A percentile compares a stretch with the other conserved stretches of the same genome.
Conservation (phyloP, 2,329 filamentous ascomycete genomes). For the Fusarium austroafricanum region DNA sequence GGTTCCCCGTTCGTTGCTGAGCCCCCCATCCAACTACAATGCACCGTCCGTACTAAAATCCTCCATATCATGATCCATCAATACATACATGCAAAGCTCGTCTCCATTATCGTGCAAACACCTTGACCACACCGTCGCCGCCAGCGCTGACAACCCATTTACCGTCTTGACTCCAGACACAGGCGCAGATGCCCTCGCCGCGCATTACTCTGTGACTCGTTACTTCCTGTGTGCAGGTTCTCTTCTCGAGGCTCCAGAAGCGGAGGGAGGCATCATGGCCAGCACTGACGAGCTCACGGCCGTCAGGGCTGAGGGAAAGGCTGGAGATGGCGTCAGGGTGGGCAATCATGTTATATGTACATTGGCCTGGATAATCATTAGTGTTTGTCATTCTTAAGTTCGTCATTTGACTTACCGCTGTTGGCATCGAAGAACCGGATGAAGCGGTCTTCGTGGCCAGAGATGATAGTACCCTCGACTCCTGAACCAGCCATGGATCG, state of each 20-base stretch:
- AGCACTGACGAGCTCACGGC: conserved; percentile 92
- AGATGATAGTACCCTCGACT: conserved; percentile 93
- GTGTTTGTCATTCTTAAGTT: not conserved
- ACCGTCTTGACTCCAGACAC: conserved; percentile 96
- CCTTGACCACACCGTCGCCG: conserved; percentile 95
- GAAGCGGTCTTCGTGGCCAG: conserved; percentile 95
- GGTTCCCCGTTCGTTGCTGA: conserved; percentile 21
- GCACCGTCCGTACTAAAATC: conserved; percentile 18
- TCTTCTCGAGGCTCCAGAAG: conserved; percentile 97
- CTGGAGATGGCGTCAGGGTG: conserved; percentile 94
- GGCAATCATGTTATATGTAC: conserved; percentile 98
- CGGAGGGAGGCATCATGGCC: conserved; percentile 95
- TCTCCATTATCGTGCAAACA: conserved; percentile 67
- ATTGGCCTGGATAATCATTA: conserved; percentile 77
- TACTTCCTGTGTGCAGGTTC: conserved; percentile 94
- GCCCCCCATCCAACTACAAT: conserved; percentile 34
- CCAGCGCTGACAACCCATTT: conserved; percentile 94
- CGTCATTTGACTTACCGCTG: conserved; percentile 80
- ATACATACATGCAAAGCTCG: conserved; percentile 8
- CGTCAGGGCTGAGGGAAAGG: conserved; percentile 91
- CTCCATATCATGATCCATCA: conserved; percentile 10
- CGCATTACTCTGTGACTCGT: conserved; percentile 94
- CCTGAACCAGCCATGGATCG: conserved; percentile 75
- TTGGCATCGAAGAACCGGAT: conserved; percentile 99
- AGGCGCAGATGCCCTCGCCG: conserved; percentile 92